These are phyloP conservation scores for Penicillium sp. DNA, from an alignment of 2,329 filamentous ascomycete genomes.

Conservation along the genomic window DNA sequence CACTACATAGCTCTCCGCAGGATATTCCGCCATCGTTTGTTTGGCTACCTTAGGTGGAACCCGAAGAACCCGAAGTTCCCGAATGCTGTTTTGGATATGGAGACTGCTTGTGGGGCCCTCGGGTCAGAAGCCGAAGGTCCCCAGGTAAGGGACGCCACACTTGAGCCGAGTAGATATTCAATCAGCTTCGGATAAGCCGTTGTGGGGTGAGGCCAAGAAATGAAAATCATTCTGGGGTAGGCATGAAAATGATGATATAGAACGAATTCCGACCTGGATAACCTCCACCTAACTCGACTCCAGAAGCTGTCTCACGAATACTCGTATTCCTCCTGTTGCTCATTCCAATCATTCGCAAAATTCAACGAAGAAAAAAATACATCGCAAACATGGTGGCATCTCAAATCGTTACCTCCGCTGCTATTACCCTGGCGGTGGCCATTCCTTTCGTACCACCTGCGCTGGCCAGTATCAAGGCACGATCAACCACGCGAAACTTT, in stretches of 20 bases:
- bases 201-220: background rate
- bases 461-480: background rate
- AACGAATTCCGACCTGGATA: background rate
- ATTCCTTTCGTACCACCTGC: background rate
- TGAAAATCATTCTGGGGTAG: background rate
- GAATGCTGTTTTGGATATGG: background rate
- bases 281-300: too few relatives aligned
- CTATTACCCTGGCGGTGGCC: background rate
- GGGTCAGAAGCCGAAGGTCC: background rate
- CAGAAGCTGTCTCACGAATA: too few relatives aligned
- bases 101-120: background rate
- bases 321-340: too few relatives aligned
- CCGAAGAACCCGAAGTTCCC: background rate
- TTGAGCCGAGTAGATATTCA: too few relatives aligned
- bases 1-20: too few relatives aligned
- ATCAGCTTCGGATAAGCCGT: too few relatives aligned
- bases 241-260: background rate
- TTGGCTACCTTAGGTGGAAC: background rate
- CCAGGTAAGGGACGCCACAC: too few relatives aligned
- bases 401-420: background rate
- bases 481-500: background rate
- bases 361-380: background rate
- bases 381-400: background rate
- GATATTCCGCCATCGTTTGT: too few relatives aligned
- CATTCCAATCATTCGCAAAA: background rate